Conservation (phyloP, 2,329 filamentous ascomycete genomes). For the Teratosphaeria zuluensis region DNA sequence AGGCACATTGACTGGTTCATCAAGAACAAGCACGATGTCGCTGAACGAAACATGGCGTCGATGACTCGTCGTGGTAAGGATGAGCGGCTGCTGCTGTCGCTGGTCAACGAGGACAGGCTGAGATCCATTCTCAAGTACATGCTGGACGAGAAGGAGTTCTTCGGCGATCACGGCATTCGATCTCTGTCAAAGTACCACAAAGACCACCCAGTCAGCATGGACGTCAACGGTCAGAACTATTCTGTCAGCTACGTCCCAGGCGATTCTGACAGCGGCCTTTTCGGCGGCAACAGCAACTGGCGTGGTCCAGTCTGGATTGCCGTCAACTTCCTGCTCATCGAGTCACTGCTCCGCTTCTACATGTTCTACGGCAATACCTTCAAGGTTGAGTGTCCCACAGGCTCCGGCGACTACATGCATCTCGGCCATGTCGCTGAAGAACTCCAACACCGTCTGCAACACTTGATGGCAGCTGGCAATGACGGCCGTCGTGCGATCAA, state of each 20-base stretch:
- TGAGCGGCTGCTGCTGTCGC: constrained; percentile 73
- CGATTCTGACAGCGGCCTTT: constrained; percentile 91
- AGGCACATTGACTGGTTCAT: constrained; percentile 91
- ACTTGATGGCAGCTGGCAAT: constrained; percentile 76
- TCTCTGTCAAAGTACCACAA: constrained; percentile 89
- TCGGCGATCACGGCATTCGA: constrained; percentile 81
- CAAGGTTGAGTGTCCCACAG: constrained; percentile 86
- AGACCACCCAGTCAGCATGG: constrained; percentile 85
- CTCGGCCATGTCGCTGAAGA: constrained; percentile 90
- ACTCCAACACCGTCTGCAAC: constrained; percentile 86
- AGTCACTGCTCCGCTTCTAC: constrained; percentile 89
- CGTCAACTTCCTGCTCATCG: constrained; percentile 89
- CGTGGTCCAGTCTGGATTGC: constrained; percentile 89
- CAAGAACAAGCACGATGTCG: constrained; percentile 73
- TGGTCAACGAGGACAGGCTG: constrained; percentile 88
- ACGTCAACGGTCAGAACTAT: constrained; percentile 86
- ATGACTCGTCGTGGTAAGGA: constrained; percentile 86
- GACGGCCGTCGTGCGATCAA: constrained; percentile 85
- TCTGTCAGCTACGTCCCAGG: constrained; percentile 82
- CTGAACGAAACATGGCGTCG: constrained; percentile 87
- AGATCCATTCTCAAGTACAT: constrained; percentile 82
- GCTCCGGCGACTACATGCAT: constrained; percentile 91
- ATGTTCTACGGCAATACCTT: constrained; percentile 88
- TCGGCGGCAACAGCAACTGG: constrained; percentile 98
- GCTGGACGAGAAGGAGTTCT: constrained; percentile 89